Evolutionary conservation across 2,329 filamentous ascomycete species (phyloP).

Genomic region (Colletotrichum kahawae): DNA sequence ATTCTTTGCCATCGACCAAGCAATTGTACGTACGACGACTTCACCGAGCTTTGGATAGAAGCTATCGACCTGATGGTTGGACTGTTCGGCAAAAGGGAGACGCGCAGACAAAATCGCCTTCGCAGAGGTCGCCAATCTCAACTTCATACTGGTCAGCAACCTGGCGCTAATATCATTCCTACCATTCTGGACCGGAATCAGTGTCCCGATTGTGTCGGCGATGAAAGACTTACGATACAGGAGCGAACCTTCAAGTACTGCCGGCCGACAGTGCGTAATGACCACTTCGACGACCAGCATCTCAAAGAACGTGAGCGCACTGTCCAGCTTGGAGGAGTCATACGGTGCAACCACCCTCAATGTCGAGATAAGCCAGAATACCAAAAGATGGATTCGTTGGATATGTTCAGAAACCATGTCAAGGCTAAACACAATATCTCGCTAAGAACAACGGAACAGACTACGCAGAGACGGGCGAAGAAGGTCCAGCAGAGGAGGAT

Average conservation of each 20-base stretch:
- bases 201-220: slow-evolving; percentile 24
- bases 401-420: neutral
- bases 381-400: neutral
- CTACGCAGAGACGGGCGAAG: neutral
- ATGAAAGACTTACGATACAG: slow-evolving; percentile 16
- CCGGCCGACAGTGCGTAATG: slow-evolving; percentile 23
- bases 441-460: neutral
- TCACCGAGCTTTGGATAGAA: slow-evolving; percentile 19
- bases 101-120: slow-evolving; percentile 5
- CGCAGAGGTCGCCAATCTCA: neutral
- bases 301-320: slow-evolving; percentile 21
- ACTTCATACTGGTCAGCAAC: neutral
- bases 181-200: slow-evolving; percentile 24
- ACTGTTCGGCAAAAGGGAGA: slow-evolving; percentile 28
- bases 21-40: slow-evolving; percentile 16
- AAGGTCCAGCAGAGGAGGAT: neutral
- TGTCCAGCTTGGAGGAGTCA: slow-evolving; percentile 10
- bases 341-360: slow-evolving; percentile 22
- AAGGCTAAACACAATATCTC: neutral
- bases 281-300: slow-evolving; percentile 27
- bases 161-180: slow-evolving; percentile 17
- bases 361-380: slow-evolving; percentile 6
- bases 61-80: slow-evolving; percentile 24
- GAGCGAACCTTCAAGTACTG: slow-evolving; percentile 22
- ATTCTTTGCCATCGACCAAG: slow-evolving; percentile 24